phyloP scores from a whole-genome alignment of 805 yeast genomes.

The Zygosaccharomyces lentus region DNA sequence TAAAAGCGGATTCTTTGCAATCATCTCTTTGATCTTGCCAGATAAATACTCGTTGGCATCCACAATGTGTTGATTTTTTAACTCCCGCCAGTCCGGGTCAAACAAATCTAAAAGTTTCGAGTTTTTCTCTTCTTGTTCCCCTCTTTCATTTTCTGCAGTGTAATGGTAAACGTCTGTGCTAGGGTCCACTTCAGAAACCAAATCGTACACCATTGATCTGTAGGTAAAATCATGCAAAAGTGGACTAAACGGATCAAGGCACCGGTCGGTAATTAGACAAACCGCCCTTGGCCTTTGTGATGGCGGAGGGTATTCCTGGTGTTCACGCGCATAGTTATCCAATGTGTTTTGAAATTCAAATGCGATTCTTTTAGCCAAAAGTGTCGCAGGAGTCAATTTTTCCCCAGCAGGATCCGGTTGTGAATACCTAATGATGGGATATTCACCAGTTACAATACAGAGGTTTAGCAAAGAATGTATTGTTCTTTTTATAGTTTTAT shows the following conservation, averaged over 20 bases:
- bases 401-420: conserved; percentile 48
- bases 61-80: conserved; percentile 71
- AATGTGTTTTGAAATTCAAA: conserved; percentile 61
- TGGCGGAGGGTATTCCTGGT: conserved; percentile 57
- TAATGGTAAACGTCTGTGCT: conserved; percentile 49
- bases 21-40: conserved; percentile 57
- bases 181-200: conserved; percentile 43
- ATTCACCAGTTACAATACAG: conserved; percentile 79
- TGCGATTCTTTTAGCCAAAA: conserved; percentile 68
- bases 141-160: conserved; percentile 51
- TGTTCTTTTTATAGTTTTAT: conserved; percentile 51
- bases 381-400: conserved; percentile 49
- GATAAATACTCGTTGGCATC: conserved; percentile 64
- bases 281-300: conserved; percentile 64
- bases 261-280: conserved; percentile 74
- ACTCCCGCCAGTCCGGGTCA: conserved; percentile 67
- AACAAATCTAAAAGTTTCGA: conserved; percentile 49
- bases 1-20: conserved; percentile 68
- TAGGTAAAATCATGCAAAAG: conserved; percentile 84
- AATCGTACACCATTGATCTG: conserved; percentile 88
- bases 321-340: conserved; percentile 68
- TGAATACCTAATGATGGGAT: conserved; percentile 75
- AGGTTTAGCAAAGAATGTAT: conserved; percentile 65
- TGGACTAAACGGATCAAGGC: conserved; percentile 79
- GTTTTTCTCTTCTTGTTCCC: conserved; percentile 39